phyloP scores from a whole-genome alignment of 2,329 filamentous ascomycete genomes.

The Ascochyta clinopodiicola region DNA sequence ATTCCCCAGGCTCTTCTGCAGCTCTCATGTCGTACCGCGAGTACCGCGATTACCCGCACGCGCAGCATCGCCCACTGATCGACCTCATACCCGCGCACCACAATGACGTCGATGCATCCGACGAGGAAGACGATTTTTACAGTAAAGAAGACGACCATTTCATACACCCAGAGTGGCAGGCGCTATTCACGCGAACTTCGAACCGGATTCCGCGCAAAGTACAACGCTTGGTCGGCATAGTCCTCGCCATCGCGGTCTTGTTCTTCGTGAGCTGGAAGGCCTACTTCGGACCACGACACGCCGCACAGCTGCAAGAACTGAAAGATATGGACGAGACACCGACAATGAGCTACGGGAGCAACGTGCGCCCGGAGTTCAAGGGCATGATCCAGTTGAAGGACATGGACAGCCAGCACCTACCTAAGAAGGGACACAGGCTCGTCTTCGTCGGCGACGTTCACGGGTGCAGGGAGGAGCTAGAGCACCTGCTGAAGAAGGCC shows the following conservation, averaged over 20 bases:
- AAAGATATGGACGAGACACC: slow-evolving; percentile 43
- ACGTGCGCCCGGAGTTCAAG: slow-evolving; percentile 56
- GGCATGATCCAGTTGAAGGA: slow-evolving; percentile 59
- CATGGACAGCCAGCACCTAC: slow-evolving; percentile 57
- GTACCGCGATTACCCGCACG: slow-evolving; percentile 17
- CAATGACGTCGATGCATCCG: slow-evolving; percentile 45
- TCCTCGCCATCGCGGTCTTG: slow-evolving; percentile 37
- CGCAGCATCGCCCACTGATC: slow-evolving; percentile 37
- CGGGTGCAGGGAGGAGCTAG: slow-evolving; percentile 73
- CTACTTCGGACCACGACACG: slow-evolving; percentile 47
- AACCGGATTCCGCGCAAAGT: slow-evolving; percentile 44
- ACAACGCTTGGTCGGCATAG: slow-evolving; percentile 45
- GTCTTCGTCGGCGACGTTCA: slow-evolving; percentile 92
- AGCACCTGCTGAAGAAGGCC: slow-evolving; percentile 69
- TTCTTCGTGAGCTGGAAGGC: slow-evolving; percentile 46
- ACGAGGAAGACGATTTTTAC: slow-evolving; percentile 49
- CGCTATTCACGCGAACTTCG: slow-evolving; percentile 30
- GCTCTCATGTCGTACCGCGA: slow-evolving; percentile 35
- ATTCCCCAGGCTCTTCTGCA: not conserved
- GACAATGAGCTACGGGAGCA: slow-evolving; percentile 52
- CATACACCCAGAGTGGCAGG: slow-evolving; percentile 42
- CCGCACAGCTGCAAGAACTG: slow-evolving; percentile 43
- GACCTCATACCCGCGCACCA: slow-evolving; percentile 38
- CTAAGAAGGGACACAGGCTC: slow-evolving; percentile 63
- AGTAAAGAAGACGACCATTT: slow-evolving; percentile 44